Percentiles rank a stretch among this genome's conserved stretches.
Conservation (phyloP, 208 protist genomes). For the Tritrichomonas foetus region DNA sequence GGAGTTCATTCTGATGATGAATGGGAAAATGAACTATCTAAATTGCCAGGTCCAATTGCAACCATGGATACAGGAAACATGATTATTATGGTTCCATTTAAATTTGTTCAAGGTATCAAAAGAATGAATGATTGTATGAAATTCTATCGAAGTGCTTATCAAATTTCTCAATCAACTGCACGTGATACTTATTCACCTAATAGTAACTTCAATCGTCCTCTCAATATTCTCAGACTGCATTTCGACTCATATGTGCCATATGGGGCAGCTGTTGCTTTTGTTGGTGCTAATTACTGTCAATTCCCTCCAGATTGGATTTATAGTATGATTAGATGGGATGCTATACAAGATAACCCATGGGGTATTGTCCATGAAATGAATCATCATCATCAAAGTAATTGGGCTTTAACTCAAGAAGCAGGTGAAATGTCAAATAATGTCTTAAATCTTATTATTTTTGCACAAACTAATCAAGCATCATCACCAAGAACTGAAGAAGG, state of each 20-base stretch:
- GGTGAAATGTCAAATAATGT: not conserved
- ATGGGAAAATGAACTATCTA: not conserved
- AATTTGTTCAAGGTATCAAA: not conserved
- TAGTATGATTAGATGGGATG: too few relatives aligned
- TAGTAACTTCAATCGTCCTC: not conserved
- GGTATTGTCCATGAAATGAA: not conserved
- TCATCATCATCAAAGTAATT: not conserved
- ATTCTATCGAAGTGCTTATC: not conserved
- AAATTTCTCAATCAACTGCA: not conserved
- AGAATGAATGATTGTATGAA: not conserved
- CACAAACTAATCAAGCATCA: not conserved
- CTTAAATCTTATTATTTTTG: not conserved
- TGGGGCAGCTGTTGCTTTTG: not conserved
- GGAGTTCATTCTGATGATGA: not conserved
- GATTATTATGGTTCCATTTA: not conserved
- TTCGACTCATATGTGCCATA: not conserved
- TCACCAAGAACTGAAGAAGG: not conserved
- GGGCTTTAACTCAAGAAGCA: not conserved
- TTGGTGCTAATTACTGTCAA: not conserved
- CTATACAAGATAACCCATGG: not conserved
- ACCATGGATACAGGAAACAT: not conserved
- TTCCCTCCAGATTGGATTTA: not conserved
- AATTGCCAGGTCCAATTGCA: not conserved
- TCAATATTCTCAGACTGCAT: not conserved
- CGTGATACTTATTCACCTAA: not conserved